Evolutionary conservation across 371 early-diverging fungal species (phyloP), one percentile per base, ranked within the genome.

Genomic region (Polyrhizophydium stewartii): DNA sequence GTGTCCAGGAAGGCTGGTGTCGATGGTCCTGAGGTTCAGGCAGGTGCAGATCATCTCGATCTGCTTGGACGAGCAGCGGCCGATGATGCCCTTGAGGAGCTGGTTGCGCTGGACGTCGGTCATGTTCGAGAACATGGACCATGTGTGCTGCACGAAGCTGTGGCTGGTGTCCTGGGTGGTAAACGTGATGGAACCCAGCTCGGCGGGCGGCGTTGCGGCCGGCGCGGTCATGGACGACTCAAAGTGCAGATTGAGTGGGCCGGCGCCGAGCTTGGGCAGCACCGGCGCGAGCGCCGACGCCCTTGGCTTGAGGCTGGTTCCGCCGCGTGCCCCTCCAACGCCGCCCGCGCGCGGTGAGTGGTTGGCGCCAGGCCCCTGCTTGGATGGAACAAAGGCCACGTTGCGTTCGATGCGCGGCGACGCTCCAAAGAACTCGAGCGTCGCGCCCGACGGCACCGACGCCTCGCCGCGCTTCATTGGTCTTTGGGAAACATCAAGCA

Each of bases 21-120:
- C 35, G 35, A 35, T 35, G 28, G 49, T 47, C 10, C 16, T 22
- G 38, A 78, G 43, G 58, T 73, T 78, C 33, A 78, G 65, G 16
- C 40, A 64, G 5, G 79, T 76, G 61, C 74, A 75, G 21, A 79
- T 65, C 1, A 57, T 25, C 10, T 74, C 73, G 17, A 77, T 59
- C 60, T 79, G 75, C 37, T 66, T 75, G 7, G 66, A 60, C 7
- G 68, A 73, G 60, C 68, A 71, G 25, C 74, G 55, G 9, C 56
- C 50, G 1, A 79, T 53, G 12, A 79, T 51, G 13, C 80, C 80
- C 55, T 69, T 69, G 43, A 77, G 63, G n/a, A 77, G 58, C 55
- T 59, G 64, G 56, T 75, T 75, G 24, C 77, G 38, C 43, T 79
- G 70, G 16, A 37, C 19, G 49, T 79, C 79, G 30, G 64, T 58